Evolutionary conservation across 495 filamentous ascomycete species (phyloP).

Genomic region (Penicillium silybi): DNA sequence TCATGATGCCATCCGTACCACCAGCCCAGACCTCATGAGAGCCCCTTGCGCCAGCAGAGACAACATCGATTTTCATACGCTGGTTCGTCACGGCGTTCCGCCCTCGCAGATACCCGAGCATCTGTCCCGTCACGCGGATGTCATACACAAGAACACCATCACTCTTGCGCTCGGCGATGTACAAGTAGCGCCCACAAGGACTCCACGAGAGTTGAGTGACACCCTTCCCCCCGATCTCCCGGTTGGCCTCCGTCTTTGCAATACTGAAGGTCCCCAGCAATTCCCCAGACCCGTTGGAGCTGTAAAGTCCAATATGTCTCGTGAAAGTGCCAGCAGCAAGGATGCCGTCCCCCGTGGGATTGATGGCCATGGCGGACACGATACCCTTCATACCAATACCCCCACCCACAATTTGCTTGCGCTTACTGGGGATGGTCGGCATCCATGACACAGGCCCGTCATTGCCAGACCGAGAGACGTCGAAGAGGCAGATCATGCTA

Average conservation of each 20-base stretch:
- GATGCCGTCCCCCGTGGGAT: constrained; percentile 47
- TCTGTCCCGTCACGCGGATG: constrained; percentile 64
- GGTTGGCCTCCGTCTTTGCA: constrained; percentile 35
- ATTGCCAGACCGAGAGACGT: constrained; percentile 61
- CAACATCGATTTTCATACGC: constrained; percentile 70
- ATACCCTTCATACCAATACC: constrained; percentile 81
- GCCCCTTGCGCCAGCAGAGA: constrained; percentile 34
- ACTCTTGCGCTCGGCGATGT: constrained; percentile 79
- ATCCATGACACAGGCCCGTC: constrained; percentile 57
- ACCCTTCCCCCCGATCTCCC: constrained; percentile 58
- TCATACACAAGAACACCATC: constrained; percentile 77
- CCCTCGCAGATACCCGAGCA: constrained; percentile 67
- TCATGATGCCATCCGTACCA: constrained; percentile 71
- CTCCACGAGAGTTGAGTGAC: constrained; percentile 77
- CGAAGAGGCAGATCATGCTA: constrained; percentile 72
- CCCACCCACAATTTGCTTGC: constrained; percentile 63
- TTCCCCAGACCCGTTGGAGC: constrained; percentile 58
- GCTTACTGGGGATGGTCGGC: constrained; percentile 72
- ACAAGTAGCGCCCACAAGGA: constrained; percentile 80
- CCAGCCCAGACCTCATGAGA: constrained; percentile 83
- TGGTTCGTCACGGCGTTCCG: constrained; percentile 72
- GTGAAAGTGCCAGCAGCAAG: constrained; percentile 83
- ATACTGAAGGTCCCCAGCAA: constrained; percentile 63
- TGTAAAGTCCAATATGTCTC: constrained; percentile 73
- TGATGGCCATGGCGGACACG: constrained; percentile 61